Conservation (phyloP, 2,329 filamentous ascomycete genomes). For the Colletotrichum tropicicola region DNA sequence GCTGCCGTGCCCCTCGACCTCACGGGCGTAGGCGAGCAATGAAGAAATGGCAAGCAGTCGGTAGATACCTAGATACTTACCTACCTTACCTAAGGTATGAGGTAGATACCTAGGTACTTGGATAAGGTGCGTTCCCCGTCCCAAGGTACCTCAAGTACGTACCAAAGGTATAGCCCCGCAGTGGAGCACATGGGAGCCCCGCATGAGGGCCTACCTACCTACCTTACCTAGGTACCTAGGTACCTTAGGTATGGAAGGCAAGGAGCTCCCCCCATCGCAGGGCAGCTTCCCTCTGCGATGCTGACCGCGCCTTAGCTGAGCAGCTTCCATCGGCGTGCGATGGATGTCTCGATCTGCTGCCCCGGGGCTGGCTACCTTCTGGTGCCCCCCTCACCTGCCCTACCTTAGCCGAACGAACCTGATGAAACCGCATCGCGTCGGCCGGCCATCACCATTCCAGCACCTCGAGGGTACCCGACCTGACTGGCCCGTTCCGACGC, state of each 20-base stretch:
- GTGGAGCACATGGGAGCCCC: no score
- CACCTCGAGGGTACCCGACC: neutral
- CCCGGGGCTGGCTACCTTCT: no score
- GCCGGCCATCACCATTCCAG: neutral
- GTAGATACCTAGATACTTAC: no score
- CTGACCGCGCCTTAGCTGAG: conserved; percentile 6
- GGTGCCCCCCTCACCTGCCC: no score
- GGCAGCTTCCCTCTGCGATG: neutral
- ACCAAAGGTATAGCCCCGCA: no score
- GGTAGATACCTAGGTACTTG: neutral
- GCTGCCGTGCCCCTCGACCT: neutral
- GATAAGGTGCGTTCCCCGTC: neutral
- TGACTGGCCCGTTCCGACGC: neutral
- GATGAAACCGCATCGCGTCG: conserved; percentile 12
- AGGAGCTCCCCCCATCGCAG: neutral
- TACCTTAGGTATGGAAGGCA: neutral
- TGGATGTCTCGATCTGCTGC: no score
- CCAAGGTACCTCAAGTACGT: no score
- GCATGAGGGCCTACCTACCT: neutral
- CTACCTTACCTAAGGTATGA: neutral
- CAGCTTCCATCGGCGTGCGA: neutral
- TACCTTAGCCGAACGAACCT: neutral
- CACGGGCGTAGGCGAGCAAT: no score
- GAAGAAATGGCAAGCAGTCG: no score
- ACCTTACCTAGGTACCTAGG: neutral